Base-by-base conservation (phyloP, 371 early-diverging fungal species). In the Mucor sp. region DNA sequence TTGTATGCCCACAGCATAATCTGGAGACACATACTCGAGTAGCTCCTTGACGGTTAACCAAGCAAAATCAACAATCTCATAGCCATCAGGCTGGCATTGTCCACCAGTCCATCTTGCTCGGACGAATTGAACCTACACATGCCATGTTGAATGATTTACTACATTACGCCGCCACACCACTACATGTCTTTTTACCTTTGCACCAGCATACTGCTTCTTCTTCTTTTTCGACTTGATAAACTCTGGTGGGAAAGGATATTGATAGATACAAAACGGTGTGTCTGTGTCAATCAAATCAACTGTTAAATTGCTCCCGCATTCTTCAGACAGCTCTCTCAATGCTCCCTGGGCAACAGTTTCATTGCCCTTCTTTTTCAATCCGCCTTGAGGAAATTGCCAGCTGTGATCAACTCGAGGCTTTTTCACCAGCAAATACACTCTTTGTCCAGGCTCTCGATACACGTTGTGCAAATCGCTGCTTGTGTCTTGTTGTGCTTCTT, bases 41-140 rank as follows among this genome's bases (percentile, higher is more conserved):
- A 94, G 68, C 74, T 95, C 96, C 55, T 89, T 85, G 66, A 87
- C 85, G 17, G 91, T 93, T 33, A 92, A 79, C 96, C 96, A 96
- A 63, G 91, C 94, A 77, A 86, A 90, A 62, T 93, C 92, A 8
- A 82, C 72, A 32, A 90, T 76, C 68, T 87, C 85, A 27, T 82
- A 62, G 23, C 84, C 73, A 41, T 89, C 82, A n/a, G 82, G 78
- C 43, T 81, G 74, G 41, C 82, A 90, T 74, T 90, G 89, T 2
- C 79, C 79, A 25, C 48, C 28, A 1, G 72, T 12, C 76, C 76
- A 79, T 19, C 67, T 66, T 11, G 76, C 72, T 17, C 74, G 56
- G 7, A 79, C 65, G 58, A 76, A 79, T 39, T 76, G 64, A 6
- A 79, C 79, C 78, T 77, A 60, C 1, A 60, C 1, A 41, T 17